Base-by-base conservation (phyloP, 2,329 filamentous ascomycete genomes). In the Diplocarpon rosae region DNA sequence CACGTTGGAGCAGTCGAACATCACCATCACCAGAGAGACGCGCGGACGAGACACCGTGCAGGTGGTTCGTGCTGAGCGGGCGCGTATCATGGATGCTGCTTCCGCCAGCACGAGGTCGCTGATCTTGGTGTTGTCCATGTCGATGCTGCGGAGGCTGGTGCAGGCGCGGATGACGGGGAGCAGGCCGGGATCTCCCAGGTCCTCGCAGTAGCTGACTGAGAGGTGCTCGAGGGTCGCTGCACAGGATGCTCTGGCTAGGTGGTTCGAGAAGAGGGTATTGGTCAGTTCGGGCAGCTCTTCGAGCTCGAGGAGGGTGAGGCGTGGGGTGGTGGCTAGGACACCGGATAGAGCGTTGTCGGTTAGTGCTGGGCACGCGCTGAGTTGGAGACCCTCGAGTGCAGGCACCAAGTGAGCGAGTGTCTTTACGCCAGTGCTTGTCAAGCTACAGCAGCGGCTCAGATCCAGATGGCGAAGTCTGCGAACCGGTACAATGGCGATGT, bases 121-220 rank as follows among this genome's bases (percentile, higher is more conserved):
- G 51, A 95, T 79, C 37, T 85, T 80, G 0, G 90, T 96, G 62
- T 96, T 96, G 67, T 98, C 92, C 71, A 96, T 80, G 42, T 93
- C 85, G 12, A 94, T 67, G 27, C 73, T 85, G 38, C 71, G 70
- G 12, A 96, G 71, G 12, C 67, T 72, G 0, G 73, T 71, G 62
- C 88, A 94, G 27, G 72, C 75, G 58, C 87, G 85, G 54, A 96
- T 70, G 2, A 95, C 69, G 0, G 85, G 84, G 0, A 95, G 70
- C 75, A 95, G 83, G 45, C 90, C 90, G 0, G 71, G 67, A 59
- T 96, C 92, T 17, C 87, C 80, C 2, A 98, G 65, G 44, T 76
- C 79, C 62, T 94, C 90, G 62, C 92, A 98, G 62, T 88, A 94
- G 57, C 86, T 90, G 54, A 96, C 74, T 43, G 86, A 89, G 5